Base-by-base conservation (phyloP, 257 asterid genomes). In the Fraxinus excelsior region DNA sequence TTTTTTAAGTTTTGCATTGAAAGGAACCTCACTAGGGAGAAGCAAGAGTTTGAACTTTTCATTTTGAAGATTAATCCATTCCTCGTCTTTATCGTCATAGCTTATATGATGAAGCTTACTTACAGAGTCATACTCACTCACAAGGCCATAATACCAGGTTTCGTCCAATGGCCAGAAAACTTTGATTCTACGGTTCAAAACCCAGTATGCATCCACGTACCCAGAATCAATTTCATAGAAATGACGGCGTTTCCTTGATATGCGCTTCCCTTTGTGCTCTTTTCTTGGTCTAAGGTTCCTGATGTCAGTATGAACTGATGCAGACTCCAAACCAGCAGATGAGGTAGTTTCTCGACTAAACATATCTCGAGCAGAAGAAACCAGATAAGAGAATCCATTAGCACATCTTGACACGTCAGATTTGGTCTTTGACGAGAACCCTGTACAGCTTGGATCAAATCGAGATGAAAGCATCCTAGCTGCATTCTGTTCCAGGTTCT, bases 381-480 rank as follows among this genome's bases (percentile, higher is more conserved):
- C 82, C 70, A 87, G 81, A 73, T 82, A 75, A 76, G 92, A 83
- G 66, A 78, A 70, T 25, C 93, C 87, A 74, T 88, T 85, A 69
- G 83, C 83, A 77, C 76, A 74, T 81, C 82, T 78, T 42, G 86
- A 84, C 71, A 40, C 81, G 6, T 93, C 85, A 81, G 87, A 77
- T 81, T 77, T 90, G 58, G 70, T 84, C 79, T 80, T 89, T 1
- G 91, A 82, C 46, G 90, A 84, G 85, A 90, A 93, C 49, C 96
- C 94, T 11, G 99, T 96, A 91, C 97, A 96, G 12, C 88, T 86
- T 38, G 99, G 99, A 86, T 96, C 99, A 84, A 96, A 96, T 79
- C 97, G 85, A 80, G 99, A 94, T 19, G 99, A 96, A 26, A 96
- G 92, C 99, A 96, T 93, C 91, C 97, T 88, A 34, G 98, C 98